A percentile compares a stretch with the other conserved stretches of the same genome.
These are phyloP conservation scores for Kodamaea sp. DNA, from an alignment of 1,139 yeast species.

Conservation along the genomic window DNA sequence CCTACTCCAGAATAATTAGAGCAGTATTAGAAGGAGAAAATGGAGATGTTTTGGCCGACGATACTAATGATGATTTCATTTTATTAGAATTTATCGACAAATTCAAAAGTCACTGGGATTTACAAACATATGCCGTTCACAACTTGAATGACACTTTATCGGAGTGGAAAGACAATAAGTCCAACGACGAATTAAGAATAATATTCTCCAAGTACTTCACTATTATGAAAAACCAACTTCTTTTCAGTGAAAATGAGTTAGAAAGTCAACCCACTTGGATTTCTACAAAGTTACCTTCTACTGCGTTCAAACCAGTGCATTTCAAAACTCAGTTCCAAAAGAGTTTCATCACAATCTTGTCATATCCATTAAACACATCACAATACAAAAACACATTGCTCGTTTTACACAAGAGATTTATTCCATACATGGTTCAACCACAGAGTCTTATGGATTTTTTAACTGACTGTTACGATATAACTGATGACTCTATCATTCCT, in stretches of 20 bases:
- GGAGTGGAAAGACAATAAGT: constrained; percentile 22
- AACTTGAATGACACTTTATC: constrained; percentile 26
- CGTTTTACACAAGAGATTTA: constrained; percentile 77
- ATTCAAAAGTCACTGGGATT: constrained; percentile 59
- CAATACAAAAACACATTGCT: constrained; percentile 73
- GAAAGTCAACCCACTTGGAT: constrained; percentile 37
- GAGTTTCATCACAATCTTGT: constrained; percentile 60
- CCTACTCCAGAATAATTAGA: constrained; percentile 51
- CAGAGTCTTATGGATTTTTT: constrained; percentile 88
- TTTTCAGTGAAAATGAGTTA: constrained; percentile 25
- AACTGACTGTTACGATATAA: constrained; percentile 74
- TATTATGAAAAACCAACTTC: constrained; percentile 33
- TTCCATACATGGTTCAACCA: constrained; percentile 81
- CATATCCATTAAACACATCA: constrained; percentile 45
- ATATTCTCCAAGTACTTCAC: constrained; percentile 44
- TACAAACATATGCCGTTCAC: constrained; percentile 64
- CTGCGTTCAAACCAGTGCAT: constrained; percentile 53
- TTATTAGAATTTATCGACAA: constrained; percentile 60
- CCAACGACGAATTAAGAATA: constrained; percentile 19
- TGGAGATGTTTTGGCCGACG: constrained; percentile 42
- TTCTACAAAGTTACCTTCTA: constrained; percentile 50
- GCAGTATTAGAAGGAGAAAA: constrained; percentile 45
- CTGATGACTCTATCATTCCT: constrained; percentile 68
- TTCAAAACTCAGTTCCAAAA: constrained; percentile 72
- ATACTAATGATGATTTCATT: constrained; percentile 53